phyloP scores from a whole-genome alignment of 208 protist species.

The Giardia duodenalis region DNA sequence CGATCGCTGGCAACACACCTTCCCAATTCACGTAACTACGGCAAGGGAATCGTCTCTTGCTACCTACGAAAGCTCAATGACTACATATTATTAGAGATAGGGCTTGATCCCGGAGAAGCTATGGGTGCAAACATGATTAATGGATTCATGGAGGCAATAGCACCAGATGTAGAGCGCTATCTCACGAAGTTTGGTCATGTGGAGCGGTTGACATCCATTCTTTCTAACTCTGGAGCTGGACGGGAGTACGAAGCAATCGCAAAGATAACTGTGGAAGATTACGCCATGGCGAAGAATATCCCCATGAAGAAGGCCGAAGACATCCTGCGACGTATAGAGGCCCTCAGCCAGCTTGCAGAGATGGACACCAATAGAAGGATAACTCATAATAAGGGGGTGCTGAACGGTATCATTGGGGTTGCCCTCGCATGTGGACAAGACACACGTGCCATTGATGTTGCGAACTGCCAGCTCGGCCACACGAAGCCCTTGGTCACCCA shows the following conservation, averaged over 20 bases:
- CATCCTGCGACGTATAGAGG: not conserved
- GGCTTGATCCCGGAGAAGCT: not conserved
- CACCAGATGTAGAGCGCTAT: not conserved
- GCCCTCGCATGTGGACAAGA: not conserved
- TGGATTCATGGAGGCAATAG: not conserved
- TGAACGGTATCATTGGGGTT: not conserved
- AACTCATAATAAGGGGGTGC: not conserved
- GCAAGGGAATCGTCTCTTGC: not conserved
- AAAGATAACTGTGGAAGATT: not conserved
- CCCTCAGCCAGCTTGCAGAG: not conserved
- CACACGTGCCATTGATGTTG: not conserved
- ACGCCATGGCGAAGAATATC: not conserved
- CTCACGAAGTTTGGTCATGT: not conserved
- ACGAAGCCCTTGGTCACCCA: not conserved
- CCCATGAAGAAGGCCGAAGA: not conserved
- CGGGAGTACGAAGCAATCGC: not conserved
- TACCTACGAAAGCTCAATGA: not conserved
- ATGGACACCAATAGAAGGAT: not conserved
- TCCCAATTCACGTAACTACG: not conserved
- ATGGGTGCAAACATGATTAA: conserved; percentile 7
- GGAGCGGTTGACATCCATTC: not conserved
- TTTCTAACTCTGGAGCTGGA: not conserved
- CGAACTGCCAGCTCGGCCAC: not conserved
- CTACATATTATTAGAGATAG: not conserved
- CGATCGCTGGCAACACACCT: not conserved